Evolutionary conservation across 2,329 filamentous ascomycete species (phyloP), one percentile per base, ranked within the genome.

Genomic region (Aspergillus awamori): DNA sequence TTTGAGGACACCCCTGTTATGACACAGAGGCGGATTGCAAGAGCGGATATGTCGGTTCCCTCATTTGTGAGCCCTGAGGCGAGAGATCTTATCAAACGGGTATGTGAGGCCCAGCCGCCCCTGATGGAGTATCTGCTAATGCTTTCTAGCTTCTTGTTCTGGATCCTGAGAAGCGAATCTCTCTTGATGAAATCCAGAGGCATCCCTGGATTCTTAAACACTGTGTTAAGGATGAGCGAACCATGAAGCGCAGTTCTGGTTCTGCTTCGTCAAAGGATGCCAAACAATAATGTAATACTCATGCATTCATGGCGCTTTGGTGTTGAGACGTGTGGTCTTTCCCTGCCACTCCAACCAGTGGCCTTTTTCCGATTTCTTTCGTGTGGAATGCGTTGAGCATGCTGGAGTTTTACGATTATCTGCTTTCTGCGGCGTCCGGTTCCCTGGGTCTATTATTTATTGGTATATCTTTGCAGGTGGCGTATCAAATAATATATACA

Each of bases 191-290:
- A 61, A 90, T 98, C 39, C 89, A 94, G 76, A 84, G 84, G 56
- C 95, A 98, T 76, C 94, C 95, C 17, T 99, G 95, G 95, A 97
- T 99, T 71, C 76, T 97, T 68, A 98, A 97, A 83, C 92, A 98
- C 77, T 98, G 94, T 76, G 84, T 89, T 47, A 84, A 82, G 69
- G 80, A 82, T 26, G 81, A 82, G 63, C 70, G 76, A 65, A 73
- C 72, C 20, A 70, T 75, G 52, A 77, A 83, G 65, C 72, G 82
- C 60, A 77, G 68, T 63, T 81, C 79, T 20, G 71, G 69, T 60
- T 70, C 79, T 17, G 71, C 69, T 60, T 70, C 70, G 47, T 72
- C 72, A 41, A 78, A 76, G 61, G 70, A 74, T 41, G 67, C 65
- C 56, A 73, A 73, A 65, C 62, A 67, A 64, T 75, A 58, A 73